Conservation (phyloP, 345 rosid genomes). For the Cochlearia excelsa region DNA sequence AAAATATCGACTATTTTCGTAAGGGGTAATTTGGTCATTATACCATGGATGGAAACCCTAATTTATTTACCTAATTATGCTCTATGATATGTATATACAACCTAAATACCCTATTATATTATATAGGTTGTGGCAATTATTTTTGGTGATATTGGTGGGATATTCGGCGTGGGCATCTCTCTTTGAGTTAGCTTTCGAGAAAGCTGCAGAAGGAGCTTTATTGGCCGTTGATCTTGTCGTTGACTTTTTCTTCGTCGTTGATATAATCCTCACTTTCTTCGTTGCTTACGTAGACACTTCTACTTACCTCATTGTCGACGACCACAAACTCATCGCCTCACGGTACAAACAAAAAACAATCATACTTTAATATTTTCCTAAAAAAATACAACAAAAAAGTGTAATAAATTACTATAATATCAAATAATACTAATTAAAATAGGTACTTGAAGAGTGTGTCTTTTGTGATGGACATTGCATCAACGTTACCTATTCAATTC, state of each 20-base stretch:
- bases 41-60: too few relatives aligned
- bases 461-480: slow-evolving; percentile 84
- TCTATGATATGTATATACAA: too few relatives aligned
- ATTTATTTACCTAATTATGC: too few relatives aligned
- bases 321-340: slow-evolving; percentile 61
- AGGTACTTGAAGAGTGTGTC: slow-evolving; percentile 60
- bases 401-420: too few relatives aligned
- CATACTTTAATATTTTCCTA: too few relatives aligned
- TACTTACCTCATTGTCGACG: slow-evolving; percentile 76
- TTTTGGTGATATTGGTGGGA: slow-evolving; percentile 61
- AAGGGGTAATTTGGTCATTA: too few relatives aligned
- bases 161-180: slow-evolving; percentile 94
- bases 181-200: slow-evolving; percentile 74
- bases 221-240: slow-evolving; percentile 58
- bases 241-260: slow-evolving; percentile 73
- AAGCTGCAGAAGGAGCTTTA: slow-evolving; percentile 51
- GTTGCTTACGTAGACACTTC: slow-evolving; percentile 79
- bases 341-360: slow-evolving; percentile 36
- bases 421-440: not conserved
- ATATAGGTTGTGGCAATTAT: slow-evolving; percentile 71
- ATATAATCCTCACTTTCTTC: slow-evolving; percentile 81
- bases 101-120: too few relatives aligned
- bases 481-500: slow-evolving; percentile 67
- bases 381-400: too few relatives aligned
- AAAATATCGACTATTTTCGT: too few relatives aligned